Base-by-base conservation (phyloP, 2,329 filamentous ascomycete species). In the Trichoderma lentiforme region DNA sequence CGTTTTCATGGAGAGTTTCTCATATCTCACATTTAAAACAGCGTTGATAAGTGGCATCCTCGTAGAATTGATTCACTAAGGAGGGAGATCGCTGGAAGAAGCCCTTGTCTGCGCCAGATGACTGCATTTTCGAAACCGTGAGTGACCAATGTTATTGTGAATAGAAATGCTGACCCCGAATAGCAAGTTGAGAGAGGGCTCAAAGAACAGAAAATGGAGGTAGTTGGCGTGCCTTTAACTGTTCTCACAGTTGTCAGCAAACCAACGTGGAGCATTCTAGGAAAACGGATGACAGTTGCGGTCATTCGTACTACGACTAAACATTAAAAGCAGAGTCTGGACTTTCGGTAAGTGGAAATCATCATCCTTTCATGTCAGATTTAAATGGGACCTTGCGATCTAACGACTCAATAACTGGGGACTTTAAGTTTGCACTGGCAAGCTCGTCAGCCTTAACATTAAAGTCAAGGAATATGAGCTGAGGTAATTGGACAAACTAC, bases 71-170 rank as follows among this genome's bases (percentile, higher is more conserved):
- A 74, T 90, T 90, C 14, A 78, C 80, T 53, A 90, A 77, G 6
- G 83, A 80, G 1, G 85, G 86, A 4, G 84, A 80, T 36, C 83
- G 78, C 75, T 90, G 88, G 74, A 90, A 88, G 79, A 89, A 89
- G 71, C 88, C 88, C 6, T 77, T 81, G 73, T 85, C 82, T 14
- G 84, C 79, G 62, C 81, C 81, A 12, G 84, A 84, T 3, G 83
- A 77, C 69, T 85, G 79, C 85, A 86, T 85, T 64, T 18, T 6
- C 9, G 18, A 47, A 8, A n/a, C 6, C 4, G 15, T 30, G 6
- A 18, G 53, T 28, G 5, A n/a, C 4, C 2, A 15, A 39, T 12
- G 1, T 6, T 14, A 4, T 3, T 24, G 60, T 4, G 21, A 15
- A 4, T 30, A 4, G 7, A 21, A 2, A 14, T 43, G 24, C n/a